These are phyloP conservation scores for Erysimum cheiri DNA, from an alignment of 441 rosid genomes.

Conservation along the genomic window DNA sequence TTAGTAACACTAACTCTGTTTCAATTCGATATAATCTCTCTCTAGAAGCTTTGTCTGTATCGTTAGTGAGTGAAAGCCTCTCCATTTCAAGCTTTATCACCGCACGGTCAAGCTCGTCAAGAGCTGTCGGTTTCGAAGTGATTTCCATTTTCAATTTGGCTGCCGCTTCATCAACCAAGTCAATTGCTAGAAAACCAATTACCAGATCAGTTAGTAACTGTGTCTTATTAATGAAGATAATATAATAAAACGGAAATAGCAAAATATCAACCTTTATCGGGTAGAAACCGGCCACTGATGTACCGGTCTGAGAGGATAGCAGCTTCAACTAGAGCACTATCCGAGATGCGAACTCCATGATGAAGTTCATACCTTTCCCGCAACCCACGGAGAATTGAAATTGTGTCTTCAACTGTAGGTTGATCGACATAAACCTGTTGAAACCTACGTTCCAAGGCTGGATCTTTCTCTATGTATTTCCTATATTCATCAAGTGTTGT, in stretches of 20 bases:
- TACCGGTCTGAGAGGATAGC: constrained; percentile 93
- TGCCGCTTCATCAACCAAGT: constrained; percentile 97
- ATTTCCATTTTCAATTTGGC: constrained; percentile 98
- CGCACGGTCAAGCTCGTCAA: constrained; percentile 93
- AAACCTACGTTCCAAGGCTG: constrained; percentile 94
- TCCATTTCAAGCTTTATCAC: constrained; percentile 96
- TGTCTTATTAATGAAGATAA: background rate
- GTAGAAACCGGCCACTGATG: constrained; percentile 92
- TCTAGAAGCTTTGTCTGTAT: constrained; percentile 85
- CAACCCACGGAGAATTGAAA: constrained; percentile 88
- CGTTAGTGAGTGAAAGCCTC: constrained; percentile 85
- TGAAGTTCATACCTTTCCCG: constrained; percentile 94
- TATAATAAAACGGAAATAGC: constrained; percentile 10
- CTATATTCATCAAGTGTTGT: constrained; percentile 92
- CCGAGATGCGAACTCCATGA: constrained; percentile 96
- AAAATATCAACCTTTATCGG: constrained; percentile 80
- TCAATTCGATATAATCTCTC: constrained; percentile 86
- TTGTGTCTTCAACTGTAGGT: constrained; percentile 85
- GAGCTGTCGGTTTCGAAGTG: constrained; percentile 95
- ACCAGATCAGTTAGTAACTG: constrained; percentile 37
- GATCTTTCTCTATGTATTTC: constrained; percentile 94
- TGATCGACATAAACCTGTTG: constrained; percentile 97
- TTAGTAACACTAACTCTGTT: constrained; percentile 65
- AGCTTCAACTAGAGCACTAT: constrained; percentile 93
- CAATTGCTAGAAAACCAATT: constrained; percentile 73